Base-by-base conservation (phyloP, 2,329 filamentous ascomycete genomes). In the Aspergillus tanneri region DNA sequence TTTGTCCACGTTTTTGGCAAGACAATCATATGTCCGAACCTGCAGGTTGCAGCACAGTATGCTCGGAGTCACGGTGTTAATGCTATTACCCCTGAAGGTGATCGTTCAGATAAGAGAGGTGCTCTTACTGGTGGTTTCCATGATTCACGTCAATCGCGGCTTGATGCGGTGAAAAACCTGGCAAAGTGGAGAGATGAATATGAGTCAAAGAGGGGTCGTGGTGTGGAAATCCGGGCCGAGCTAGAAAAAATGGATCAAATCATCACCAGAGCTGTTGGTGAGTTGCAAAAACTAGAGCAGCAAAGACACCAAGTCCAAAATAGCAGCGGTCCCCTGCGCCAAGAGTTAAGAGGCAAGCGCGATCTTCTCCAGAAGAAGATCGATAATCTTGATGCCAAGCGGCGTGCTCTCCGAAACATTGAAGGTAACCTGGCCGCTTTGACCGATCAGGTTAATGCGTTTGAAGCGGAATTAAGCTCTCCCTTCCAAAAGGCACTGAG, bases 1-100 rank as follows among this genome's bases (percentile, higher is more conserved):
- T 93, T 99, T 67, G 85, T 88, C 64, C 91, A 96, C 65, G 90
- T 99, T 0, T 99, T 99, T 71, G 93, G 91, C 38, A 95, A 90
- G 69, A 93, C 90, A 0, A 90, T 99, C 43, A 87, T 99, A 47
- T 97, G 93, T 58, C 91, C 92, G 2, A 95, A 90, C 58, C 75
- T 99, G 53, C 83, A 88, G 40, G 83, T 96, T 49, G 93, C 91
- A 39, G 83, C 87, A 10, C 90, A 96, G 64, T 96, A 96, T 66
- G 89, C 93, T 18, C 84, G 92, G 62, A 95, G 88, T 60, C 92
- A 97, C 62, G 88, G 88, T 14, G 85, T 97, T 19, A 90, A 90
- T 60, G 91, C 90, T 25, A 96, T 99, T 57, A 99, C 93, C 0
- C 87, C 89, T 3, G 91, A 97, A 48, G 93, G 93, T 68, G 92